Percentiles rank a stretch among this genome's conserved stretches.
These are phyloP conservation scores for Pleoardoris graminearum DNA, from an alignment of 2,329 filamentous ascomycete species.

Conservation along the genomic window DNA sequence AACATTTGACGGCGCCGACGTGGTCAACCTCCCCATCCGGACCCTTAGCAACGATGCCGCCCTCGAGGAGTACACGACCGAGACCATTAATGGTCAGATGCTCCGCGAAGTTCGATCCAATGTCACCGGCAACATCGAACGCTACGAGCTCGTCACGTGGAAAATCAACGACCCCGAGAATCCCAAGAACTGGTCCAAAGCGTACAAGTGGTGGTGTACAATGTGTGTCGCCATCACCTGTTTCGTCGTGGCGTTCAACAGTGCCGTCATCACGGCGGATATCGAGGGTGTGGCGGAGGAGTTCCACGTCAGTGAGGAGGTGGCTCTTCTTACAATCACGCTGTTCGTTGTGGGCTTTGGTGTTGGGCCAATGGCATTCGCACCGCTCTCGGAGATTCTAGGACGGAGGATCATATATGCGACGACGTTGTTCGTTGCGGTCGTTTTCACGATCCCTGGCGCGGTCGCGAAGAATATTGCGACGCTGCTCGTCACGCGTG, in stretches of 20 bases:
- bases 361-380: slow-evolving; percentile 78
- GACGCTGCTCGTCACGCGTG: slow-evolving; percentile 74
- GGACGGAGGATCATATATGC: slow-evolving; percentile 73
- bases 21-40: slow-evolving; percentile 66
- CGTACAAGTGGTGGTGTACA: slow-evolving; percentile 75
- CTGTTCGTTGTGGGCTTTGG: slow-evolving; percentile 84
- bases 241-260: slow-evolving; percentile 57
- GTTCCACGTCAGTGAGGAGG: slow-evolving; percentile 72
- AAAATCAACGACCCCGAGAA: slow-evolving; percentile 72
- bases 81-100: slow-evolving; percentile 66
- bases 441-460: slow-evolving; percentile 80
- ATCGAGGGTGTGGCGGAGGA: slow-evolving; percentile 64
- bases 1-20: slow-evolving; percentile 44
- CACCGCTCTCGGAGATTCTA: slow-evolving; percentile 75
- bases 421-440: slow-evolving; percentile 68
- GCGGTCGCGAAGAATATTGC: slow-evolving; percentile 75
- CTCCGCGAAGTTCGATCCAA: slow-evolving; percentile 60
- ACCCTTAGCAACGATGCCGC: slow-evolving; percentile 60
- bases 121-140: slow-evolving; percentile 52
- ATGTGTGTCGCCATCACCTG: slow-evolving; percentile 73
- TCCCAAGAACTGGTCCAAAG: slow-evolving; percentile 83
- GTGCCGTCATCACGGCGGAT: slow-evolving; percentile 77
- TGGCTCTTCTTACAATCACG: slow-evolving; percentile 71
- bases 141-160: slow-evolving; percentile 71
- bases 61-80: slow-evolving; percentile 67